phyloP scores from a whole-genome alignment of 371 early-diverging fungal genomes.

The Conidiobolus incongruus region DNA sequence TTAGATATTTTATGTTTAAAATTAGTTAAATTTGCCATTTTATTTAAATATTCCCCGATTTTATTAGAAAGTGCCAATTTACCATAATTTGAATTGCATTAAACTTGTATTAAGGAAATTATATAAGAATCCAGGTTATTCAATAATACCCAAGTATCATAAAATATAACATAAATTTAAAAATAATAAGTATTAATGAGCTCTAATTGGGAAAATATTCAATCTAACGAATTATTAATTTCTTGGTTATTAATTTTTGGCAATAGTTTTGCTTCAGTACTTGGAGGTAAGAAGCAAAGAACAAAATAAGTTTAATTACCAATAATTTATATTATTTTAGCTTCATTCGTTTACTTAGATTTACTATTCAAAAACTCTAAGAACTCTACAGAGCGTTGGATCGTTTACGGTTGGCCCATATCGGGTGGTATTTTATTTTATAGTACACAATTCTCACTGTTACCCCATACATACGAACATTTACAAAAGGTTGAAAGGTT shows the following conservation, averaged over 20 bases:
- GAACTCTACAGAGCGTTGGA: not conserved
- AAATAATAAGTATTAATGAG: too few species aligned
- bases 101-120: too few species aligned
- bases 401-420: not conserved
- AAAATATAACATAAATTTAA: too few species aligned
- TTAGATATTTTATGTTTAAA: too few species aligned
- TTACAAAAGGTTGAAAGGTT: not conserved
- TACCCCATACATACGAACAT: constrained; percentile 3
- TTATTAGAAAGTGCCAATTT: too few species aligned
- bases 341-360: constrained; percentile 2
- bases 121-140: too few species aligned
- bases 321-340: not conserved
- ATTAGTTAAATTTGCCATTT: too few species aligned
- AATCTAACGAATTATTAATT: not conserved
- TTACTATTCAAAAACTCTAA: not conserved
- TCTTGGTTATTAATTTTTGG: constrained; percentile 3
- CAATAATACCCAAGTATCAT: too few species aligned
- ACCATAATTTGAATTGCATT: too few species aligned
- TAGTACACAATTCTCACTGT: constrained; percentile 4
- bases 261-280: constrained; percentile 1
- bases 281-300: constrained; percentile 1
- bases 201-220: too few species aligned
- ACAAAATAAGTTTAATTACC: not conserved
- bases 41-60: too few species aligned
- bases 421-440: constrained; percentile 2